Evolutionary conservation across 345 rosid species (phyloP).

Genomic region (Gynandropsis gynandra): DNA sequence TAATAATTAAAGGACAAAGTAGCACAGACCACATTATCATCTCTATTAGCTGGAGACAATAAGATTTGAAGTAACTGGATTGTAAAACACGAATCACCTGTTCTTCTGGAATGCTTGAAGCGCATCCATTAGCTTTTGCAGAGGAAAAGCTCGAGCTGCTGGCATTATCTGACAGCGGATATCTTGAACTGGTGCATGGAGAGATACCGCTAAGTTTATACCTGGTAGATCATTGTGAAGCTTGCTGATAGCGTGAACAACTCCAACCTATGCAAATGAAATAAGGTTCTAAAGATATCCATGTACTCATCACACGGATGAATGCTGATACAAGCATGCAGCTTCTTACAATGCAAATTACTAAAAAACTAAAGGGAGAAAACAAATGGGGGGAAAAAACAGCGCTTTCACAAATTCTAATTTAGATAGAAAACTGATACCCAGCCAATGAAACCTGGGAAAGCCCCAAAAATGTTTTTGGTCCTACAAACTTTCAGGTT

Average conservation of each 20-base stretch:
- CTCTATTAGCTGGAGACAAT: background rate
- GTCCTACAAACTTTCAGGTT: too few species aligned
- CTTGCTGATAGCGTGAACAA: constrained; percentile 86
- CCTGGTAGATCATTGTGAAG: constrained; percentile 87
- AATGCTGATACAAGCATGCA: background rate
- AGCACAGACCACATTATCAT: constrained; percentile 3
- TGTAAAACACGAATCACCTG: constrained; percentile 36
- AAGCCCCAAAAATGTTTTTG: too few species aligned
- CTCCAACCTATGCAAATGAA: constrained; percentile 67
- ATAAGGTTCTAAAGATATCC: background rate
- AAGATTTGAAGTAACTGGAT: constrained; percentile 9
- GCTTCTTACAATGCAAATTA: too few species aligned
- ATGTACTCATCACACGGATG: background rate
- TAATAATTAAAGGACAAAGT: constrained; percentile 25
- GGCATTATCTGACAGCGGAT: constrained; percentile 97
- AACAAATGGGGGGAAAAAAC: too few species aligned
- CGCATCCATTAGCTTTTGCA: constrained; percentile 80
- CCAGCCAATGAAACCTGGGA: too few species aligned
- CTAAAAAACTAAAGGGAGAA: too few species aligned
- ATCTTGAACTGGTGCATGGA: constrained; percentile 96
- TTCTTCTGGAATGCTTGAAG: constrained; percentile 63
- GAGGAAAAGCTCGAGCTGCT: constrained; percentile 93
- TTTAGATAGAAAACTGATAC: too few species aligned
- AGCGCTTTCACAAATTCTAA: too few species aligned
- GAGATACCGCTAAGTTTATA: constrained; percentile 88